phyloP scores from a whole-genome alignment of 2,329 filamentous ascomycete genomes.

The Arthrobotrys sphaeroides region DNA sequence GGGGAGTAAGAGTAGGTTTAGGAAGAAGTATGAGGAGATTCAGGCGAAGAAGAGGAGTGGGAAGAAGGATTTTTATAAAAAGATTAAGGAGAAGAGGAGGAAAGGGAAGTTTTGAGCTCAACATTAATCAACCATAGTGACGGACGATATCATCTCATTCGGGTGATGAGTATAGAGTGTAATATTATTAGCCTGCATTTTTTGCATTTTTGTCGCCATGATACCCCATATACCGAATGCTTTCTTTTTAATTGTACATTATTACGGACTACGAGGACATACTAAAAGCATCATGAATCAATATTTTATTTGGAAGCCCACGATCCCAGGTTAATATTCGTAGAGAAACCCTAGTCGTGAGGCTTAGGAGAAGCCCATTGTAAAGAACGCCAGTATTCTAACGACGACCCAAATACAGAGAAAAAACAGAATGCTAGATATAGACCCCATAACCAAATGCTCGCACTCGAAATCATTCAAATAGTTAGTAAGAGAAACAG shows the following conservation, averaged over 20 bases:
- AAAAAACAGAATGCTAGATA: neutral
- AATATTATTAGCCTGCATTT: slow-evolving; percentile 37
- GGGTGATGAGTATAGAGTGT: neutral
- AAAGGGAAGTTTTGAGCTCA: slow-evolving; percentile 49
- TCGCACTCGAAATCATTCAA: neutral
- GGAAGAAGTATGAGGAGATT: slow-evolving; percentile 85
- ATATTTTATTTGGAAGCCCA: neutral
- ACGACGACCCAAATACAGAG: too few species aligned
- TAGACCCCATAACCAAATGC: neutral
- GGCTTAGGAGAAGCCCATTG: neutral
- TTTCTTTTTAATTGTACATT: slow-evolving; percentile 42
- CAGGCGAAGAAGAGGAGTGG: slow-evolving; percentile 84
- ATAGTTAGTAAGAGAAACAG: too few species aligned
- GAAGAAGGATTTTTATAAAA: slow-evolving; percentile 89
- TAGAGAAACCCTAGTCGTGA: neutral
- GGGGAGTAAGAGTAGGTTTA: slow-evolving; percentile 75
- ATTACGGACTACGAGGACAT: too few species aligned
- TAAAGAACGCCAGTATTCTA: slow-evolving; percentile 1
- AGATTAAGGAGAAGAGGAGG: slow-evolving; percentile 71
- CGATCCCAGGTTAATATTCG: neutral
- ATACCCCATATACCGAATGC: slow-evolving; percentile 48
- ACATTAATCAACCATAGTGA: neutral
- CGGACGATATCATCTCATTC: neutral
- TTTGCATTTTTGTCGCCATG: slow-evolving; percentile 31
- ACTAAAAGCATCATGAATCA: neutral